Evolutionary conservation across 2,329 filamentous ascomycete genomes (phyloP), one percentile per base, ranked within the genome.

Genomic region (Hymenoscyphus albidus): DNA sequence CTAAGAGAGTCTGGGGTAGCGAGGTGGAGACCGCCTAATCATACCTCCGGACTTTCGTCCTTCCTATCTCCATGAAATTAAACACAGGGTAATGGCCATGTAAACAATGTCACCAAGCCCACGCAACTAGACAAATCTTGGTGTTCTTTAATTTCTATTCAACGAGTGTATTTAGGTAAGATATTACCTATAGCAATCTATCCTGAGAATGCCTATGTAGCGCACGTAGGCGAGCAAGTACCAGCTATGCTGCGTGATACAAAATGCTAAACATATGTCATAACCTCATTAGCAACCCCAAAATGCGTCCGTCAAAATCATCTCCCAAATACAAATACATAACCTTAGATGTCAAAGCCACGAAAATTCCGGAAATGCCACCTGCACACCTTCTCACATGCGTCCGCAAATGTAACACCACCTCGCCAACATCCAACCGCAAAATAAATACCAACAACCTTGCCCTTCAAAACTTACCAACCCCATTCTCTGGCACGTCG

Each of bases 401-500:
- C 18, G 22, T 7, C 44, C 5, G n/a, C 10, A 1, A 22, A 16
- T n/a, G 9, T 9, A n/a, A 18, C 16, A 16, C 5, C 16, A n/a
- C 42, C 9, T 6, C 7, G 42, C 0, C n/a, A 51, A 22, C 44
- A 27, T 13, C 44, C 9, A 51, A 22, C 18, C 44, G 3, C 44
- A 6, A 10, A 27, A 27, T n/a, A 0, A 5, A 12, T 3, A 1
- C 44, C 9, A 35, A 35, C 9, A 35, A 9, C 3, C 35, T 35
- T 5, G 35, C 4, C 32, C 6, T 35, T 35, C 35, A 35, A 35
- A 27, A 44, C n/a, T 56, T 32, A 62, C 59, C 59, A 62, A 42
- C 55, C 27, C 59, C 59, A 62, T 32, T 48, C 59, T 39, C 59
- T 62, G 27, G 54, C 51, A 22, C 54, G 58, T 39, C 61, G 58